Evolutionary conservation across 441 rosid genomes (phyloP), one percentile per base, ranked within the genome.

Genomic region (Erodium texanum): DNA sequence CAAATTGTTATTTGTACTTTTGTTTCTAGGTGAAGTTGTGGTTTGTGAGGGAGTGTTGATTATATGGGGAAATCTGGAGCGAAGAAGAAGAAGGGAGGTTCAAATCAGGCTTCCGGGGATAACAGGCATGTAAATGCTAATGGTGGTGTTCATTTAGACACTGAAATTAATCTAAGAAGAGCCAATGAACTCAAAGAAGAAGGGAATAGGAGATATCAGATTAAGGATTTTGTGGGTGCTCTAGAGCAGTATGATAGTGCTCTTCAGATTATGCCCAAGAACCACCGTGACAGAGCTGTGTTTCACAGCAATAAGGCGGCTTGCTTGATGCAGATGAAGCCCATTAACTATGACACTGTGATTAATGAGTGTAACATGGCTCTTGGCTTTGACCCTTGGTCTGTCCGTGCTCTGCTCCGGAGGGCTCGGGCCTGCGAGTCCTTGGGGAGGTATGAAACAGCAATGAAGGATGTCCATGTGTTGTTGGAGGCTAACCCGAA

Each of bases 321-420:
- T 65, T 93, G 98, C 72, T 80, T 93, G 86, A 90, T 93, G 96
- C 98, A 93, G 74, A 87, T 93, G 97, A 93, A 93, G 69, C 98
- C 98, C 6, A 77, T 90, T 18, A 91, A 90, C 68, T 93, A 90
- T 61, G 98, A 89, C 5, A 68, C 81, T 36, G 93, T 90, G 29
- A 90, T 93, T 77, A 63, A 86, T 19, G 98, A 93, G 81, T 93
- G 98, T 70, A 74, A 77, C 5, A 65, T 83, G 85, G 94, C 97
- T 5, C 89, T 93, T 65, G 85, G 86, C 81, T 86, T 85, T 23
- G 97, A 90, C 71, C 97, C 98, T 74, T 77, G 80, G 14, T 93
- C 82, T 68, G 81, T 82, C 8, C 74, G 92, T 48, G 98, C 98
- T 32, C 80, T 93, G 9, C 83, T 86, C 16, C 77, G 98, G 72